Evolutionary conservation across 1,284 basidiomycete genomes (phyloP), one percentile per base, ranked within the genome.

Genomic region (Cutaneotrichosporon cavernicola): DNA sequence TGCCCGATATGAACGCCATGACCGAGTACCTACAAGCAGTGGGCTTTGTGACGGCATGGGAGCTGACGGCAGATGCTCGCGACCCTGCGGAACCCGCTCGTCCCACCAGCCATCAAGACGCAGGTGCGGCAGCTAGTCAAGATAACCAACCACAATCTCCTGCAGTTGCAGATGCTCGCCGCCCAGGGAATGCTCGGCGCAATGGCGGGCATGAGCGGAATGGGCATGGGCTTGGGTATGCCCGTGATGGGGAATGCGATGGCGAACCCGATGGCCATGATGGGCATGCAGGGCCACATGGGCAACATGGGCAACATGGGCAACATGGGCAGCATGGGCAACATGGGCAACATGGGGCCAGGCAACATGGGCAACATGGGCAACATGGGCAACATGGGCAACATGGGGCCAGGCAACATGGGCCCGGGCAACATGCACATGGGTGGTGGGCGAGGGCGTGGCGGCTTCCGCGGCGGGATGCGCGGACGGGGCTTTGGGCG

Each of bases 101-200:
- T 76, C 9, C 62, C 65, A 16, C 63, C 62, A 21, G 52, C 11
- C 32, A 62, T 60, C 66, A 67, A 65, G 66, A 68, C 40, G 47
- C 63, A 63, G 61, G 64, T 73, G n/a, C 70, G 66, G 31, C 61
- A 63, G 7, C 74, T 74, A 57, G 64, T 77, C 60, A 71, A 75
- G 63, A 68, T 73, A 38, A 71, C 76, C 16, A 72, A 76, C 60
- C 66, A 74, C n/a, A 73, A 69, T 34, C 66, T 79, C 26, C 59
- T 76, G 55, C 74, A 76, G 62, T 74, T 77, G 72, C 77, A 79
- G 66, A 70, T 76, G 70, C 64, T 77, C 57, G 73, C 72, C 2
- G 69, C 70, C 9, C 71, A 65, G 63, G 69, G 64, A n/a, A 62
- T 65, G 59, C 58, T 69, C 13, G 21, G 51, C 34, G 36, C 38